Conservation (phyloP, 163 green algal species). For the Scenedesmus sp. region DNA sequence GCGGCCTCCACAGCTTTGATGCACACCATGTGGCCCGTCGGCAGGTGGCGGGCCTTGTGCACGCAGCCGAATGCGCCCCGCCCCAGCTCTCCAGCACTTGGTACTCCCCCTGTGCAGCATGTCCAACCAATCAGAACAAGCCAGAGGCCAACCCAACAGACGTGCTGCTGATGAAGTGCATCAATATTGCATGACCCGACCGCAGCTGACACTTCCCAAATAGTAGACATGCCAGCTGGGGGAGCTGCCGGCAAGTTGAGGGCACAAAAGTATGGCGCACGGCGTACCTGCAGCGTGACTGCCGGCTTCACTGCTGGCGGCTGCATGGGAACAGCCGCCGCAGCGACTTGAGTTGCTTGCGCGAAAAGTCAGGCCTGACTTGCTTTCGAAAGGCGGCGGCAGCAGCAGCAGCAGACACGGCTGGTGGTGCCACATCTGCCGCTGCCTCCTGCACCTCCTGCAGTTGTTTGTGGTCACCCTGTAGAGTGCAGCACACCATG, state of each 20-base stretch:
- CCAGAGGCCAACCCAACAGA: neutral
- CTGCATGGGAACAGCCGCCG: slow-evolving; percentile 25
- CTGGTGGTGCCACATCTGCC: neutral
- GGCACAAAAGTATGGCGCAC: neutral
- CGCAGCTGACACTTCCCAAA: too few relatives aligned
- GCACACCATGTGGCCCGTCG: slow-evolving; percentile 27
- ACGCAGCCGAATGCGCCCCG: slow-evolving; percentile 25
- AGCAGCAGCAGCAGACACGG: neutral
- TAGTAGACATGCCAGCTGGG: too few relatives aligned
- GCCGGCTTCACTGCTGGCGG: slow-evolving; percentile 30
- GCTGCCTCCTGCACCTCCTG: too few relatives aligned
- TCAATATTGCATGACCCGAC: too few relatives aligned
- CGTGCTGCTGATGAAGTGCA: neutral
- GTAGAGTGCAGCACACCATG: neutral
- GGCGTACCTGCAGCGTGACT: slow-evolving; percentile 24
- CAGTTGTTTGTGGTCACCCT: neutral
- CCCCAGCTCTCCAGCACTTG: slow-evolving; percentile 31
- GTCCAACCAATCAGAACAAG: neutral
- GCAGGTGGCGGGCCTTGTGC: slow-evolving; percentile 26
- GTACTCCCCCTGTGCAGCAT: slow-evolving; percentile 38
- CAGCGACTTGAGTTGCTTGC: slow-evolving; percentile 24
- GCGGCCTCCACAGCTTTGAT: slow-evolving; percentile 20
- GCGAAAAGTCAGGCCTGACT: slow-evolving; percentile 21
- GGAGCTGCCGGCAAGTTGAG: too few relatives aligned
- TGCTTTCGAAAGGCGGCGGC: neutral